These are phyloP conservation scores for Pseudogymnoascus sp. DNA, from an alignment of 2,329 filamentous ascomycete species.

Conservation along the genomic window DNA sequence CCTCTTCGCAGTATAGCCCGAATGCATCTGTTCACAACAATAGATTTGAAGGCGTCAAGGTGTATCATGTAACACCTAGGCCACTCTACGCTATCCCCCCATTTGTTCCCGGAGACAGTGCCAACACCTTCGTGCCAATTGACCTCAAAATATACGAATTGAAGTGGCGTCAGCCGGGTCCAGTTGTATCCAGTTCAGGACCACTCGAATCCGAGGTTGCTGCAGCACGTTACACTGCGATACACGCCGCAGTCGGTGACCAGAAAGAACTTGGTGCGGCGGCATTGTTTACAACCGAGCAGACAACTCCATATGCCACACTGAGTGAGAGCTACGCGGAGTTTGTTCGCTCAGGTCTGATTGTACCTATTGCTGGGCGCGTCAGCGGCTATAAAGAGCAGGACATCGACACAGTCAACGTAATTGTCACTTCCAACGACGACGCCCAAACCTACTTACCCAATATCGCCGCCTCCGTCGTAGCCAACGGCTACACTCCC, in stretches of 20 bases:
- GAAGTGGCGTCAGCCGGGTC: constrained; percentile 48
- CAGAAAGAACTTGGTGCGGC: constrained; percentile 10
- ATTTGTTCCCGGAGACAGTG: background rate
- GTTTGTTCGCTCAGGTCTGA: constrained; percentile 17
- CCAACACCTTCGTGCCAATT: constrained; percentile 55
- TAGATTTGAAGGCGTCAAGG: background rate
- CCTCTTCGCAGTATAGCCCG: constrained; percentile 28
- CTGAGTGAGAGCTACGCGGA: constrained; percentile 20
- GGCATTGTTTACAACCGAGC: constrained; percentile 13
- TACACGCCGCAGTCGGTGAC: constrained; percentile 38
- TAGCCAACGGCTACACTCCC: constrained; percentile 69
- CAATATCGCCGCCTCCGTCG: constrained; percentile 58
- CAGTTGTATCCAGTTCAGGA: constrained; percentile 56
- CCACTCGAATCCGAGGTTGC: constrained; percentile 54
- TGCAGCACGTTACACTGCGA: constrained; percentile 44
- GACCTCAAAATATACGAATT: constrained; percentile 69
- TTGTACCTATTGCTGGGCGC: constrained; percentile 17
- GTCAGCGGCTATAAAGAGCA: background rate
- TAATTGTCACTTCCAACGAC: constrained; percentile 28
- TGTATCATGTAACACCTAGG: background rate
- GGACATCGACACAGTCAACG: background rate
- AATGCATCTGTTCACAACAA: background rate
- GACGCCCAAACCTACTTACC: constrained; percentile 31
- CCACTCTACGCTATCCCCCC: background rate
- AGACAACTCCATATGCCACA: constrained; percentile 16